These are phyloP conservation scores for Ceratocystis variospora DNA, from an alignment of 2,329 filamentous ascomycete species.

Conservation along the genomic window DNA sequence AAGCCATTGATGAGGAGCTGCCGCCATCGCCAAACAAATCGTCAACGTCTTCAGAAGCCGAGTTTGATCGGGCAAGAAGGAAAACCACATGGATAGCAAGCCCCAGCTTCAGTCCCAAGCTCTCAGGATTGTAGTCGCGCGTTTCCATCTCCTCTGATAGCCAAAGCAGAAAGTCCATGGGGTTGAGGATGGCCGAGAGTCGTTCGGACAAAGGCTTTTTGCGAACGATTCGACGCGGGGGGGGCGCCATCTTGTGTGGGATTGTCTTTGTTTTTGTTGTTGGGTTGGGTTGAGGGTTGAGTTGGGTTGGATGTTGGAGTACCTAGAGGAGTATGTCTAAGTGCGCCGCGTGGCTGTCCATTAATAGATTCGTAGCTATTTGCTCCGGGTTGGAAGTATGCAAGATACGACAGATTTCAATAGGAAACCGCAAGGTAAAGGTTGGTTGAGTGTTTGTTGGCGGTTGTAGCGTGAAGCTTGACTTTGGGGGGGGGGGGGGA, in stretches of 20 bases:
- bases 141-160: constrained; percentile 85
- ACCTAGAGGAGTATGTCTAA: neutral
- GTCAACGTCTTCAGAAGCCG: constrained; percentile 43
- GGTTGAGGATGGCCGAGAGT: constrained; percentile 66
- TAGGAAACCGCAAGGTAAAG: too few relatives aligned
- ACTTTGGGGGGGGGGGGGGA: too few relatives aligned
- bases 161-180: constrained; percentile 81
- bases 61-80: constrained; percentile 70
- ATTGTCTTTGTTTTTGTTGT: too few relatives aligned
- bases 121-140: constrained; percentile 74
- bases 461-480: too few relatives aligned
- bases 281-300: too few relatives aligned
- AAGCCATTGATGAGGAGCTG: constrained; percentile 50
- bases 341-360: too few relatives aligned
- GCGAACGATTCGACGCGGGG: constrained; percentile 61
- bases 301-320: neutral
- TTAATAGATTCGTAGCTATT: too few relatives aligned
- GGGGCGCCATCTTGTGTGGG: constrained; percentile 10
- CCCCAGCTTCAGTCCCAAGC: constrained; percentile 63
- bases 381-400: too few relatives aligned
- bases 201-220: constrained; percentile 67
- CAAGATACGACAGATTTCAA: too few relatives aligned
- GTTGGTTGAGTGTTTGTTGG: too few relatives aligned
- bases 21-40: constrained; percentile 71
- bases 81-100: constrained; percentile 65